Base-by-base conservation (phyloP, 768 basidiomycete species). In the Myochromella boudieri region DNA sequence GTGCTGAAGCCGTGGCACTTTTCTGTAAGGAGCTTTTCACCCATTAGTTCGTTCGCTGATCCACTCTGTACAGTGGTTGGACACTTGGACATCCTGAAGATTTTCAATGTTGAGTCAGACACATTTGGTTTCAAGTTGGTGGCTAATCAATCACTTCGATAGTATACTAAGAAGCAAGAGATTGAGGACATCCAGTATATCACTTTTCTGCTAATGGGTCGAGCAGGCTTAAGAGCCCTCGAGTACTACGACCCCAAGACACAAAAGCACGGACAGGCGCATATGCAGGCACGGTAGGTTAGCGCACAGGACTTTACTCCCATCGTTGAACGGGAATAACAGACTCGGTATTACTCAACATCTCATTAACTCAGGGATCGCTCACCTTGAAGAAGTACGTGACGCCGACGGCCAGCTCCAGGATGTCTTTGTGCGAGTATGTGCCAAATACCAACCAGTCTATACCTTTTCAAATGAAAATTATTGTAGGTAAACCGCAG, bases 1-100 rank as follows among this genome's bases (percentile, higher is more conserved):
- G 92, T n/a, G 91, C 91, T 7, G 92, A 95, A 68, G 78, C 88
- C 2, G 91, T 91, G 17, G 87, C 87, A 0, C 70, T 94, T 32
- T 93, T 81, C 68, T 75, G 90, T 87, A 58, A 69, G 81, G 68
- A 7, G 40, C 12, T 27, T 27, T 31, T 26, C 40, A 10, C 27
- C 33, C n/a, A 25, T 47, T 48, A 37, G 21, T 34, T 41, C 28
- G 36, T 44, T 7, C 29, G 17, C 10, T 12, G 10, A 15, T 15
- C 2, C 12, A 22, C 25, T 28, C 17, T 31, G 10, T 38, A 12
- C 46, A 90, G 89, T 91, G 54, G 83, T 80, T 50, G 78, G 84
- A 69, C 87, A 93, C 58, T 62, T 67, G 29, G 80, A 84, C 32
- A 94, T 94, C 52, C 70, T 94, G 37, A 76, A 78, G 57, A 86